Conservation (phyloP, 1,284 basidiomycete species). For the Abortiporus biennis region DNA sequence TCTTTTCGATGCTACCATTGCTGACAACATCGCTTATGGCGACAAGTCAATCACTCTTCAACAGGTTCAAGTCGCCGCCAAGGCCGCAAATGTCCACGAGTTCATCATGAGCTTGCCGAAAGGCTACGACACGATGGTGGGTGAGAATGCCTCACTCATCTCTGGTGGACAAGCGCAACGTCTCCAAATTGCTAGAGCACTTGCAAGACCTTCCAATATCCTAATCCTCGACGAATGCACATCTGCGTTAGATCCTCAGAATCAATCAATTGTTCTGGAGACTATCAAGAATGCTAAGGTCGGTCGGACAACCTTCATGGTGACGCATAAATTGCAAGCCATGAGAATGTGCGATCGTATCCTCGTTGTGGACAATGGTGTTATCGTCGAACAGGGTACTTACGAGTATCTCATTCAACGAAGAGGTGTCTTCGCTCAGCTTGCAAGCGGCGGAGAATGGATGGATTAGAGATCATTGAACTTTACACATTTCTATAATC, state of each 20-base stretch:
- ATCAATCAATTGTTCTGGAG: conserved; percentile 76
- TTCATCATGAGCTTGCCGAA: conserved; percentile 78
- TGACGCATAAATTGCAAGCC: conserved; percentile 89
- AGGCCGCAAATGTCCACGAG: conserved; percentile 78
- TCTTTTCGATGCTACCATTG: conserved; percentile 81
- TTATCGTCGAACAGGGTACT: conserved; percentile 74
- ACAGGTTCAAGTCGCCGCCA: conserved; percentile 67
- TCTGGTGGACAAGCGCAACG: conserved; percentile 96
- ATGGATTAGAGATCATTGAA: too few species aligned
- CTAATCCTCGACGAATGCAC: conserved; percentile 95
- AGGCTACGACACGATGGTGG: conserved; percentile 83
- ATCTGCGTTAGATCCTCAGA: conserved; percentile 80
- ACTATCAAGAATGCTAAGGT: conserved; percentile 62
- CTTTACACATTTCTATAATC: too few species aligned
- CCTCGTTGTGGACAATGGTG: conserved; percentile 75
- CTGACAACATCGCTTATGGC: conserved; percentile 88
- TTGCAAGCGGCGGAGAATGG: conserved; percentile 89
- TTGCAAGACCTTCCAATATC: conserved; percentile 67
- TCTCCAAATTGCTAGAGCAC: conserved; percentile 85
- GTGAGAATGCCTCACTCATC: conserved; percentile 84
- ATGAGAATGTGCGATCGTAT: conserved; percentile 94
- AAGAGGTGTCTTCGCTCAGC: conserved; percentile 74
- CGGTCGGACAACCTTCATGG: conserved; percentile 80
- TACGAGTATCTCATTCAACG: conserved; percentile 66
- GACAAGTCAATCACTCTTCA: conserved; percentile 39